phyloP scores from a whole-genome alignment of 192 early-diverging fungal species.

The Geranomyces michiganensis region DNA sequence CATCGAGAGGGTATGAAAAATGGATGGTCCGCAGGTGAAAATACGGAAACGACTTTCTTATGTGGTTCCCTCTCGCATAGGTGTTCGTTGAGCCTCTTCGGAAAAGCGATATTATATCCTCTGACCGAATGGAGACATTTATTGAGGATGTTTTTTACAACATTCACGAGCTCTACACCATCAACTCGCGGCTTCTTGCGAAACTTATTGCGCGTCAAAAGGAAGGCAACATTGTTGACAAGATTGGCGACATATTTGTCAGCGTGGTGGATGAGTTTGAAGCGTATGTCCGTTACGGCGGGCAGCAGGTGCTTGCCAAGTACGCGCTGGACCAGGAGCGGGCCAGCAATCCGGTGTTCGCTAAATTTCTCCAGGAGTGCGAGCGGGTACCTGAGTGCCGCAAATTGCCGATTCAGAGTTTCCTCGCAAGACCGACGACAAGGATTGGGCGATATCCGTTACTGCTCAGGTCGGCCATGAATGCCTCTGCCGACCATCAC shows the following conservation, averaged over 20 bases:
- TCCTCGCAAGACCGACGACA: conserved; percentile 84
- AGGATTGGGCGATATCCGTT: conserved; percentile 87
- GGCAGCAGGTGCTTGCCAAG: conserved; percentile 80
- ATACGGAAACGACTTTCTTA: neutral
- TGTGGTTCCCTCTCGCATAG: conserved; percentile 9
- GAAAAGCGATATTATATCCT: conserved; percentile 64
- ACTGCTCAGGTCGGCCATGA: conserved; percentile 77
- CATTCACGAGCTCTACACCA: conserved; percentile 36
- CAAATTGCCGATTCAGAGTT: conserved; percentile 83
- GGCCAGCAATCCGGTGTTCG: conserved; percentile 65
- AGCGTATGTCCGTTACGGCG: conserved; percentile 85
- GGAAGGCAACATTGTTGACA: conserved; percentile 70
- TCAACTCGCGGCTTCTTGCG: conserved; percentile 42
- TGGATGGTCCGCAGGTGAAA: no score
- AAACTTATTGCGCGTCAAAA: conserved; percentile 46
- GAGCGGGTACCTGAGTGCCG: conserved; percentile 76
- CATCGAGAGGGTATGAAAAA: conserved; percentile 60
- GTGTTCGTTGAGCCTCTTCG: conserved; percentile 42
- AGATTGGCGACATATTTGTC: conserved; percentile 86
- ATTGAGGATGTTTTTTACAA: conserved; percentile 64
- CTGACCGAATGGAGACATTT: conserved; percentile 68
- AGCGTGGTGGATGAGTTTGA: conserved; percentile 70
- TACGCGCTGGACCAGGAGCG: conserved; percentile 82
- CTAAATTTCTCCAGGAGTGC: conserved; percentile 78
- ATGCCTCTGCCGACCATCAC: conserved; percentile 79